Evolutionary conservation across 805 yeast species (phyloP), one percentile per base, ranked within the genome.

Genomic region (Nakazawaea wyomingensis): DNA sequence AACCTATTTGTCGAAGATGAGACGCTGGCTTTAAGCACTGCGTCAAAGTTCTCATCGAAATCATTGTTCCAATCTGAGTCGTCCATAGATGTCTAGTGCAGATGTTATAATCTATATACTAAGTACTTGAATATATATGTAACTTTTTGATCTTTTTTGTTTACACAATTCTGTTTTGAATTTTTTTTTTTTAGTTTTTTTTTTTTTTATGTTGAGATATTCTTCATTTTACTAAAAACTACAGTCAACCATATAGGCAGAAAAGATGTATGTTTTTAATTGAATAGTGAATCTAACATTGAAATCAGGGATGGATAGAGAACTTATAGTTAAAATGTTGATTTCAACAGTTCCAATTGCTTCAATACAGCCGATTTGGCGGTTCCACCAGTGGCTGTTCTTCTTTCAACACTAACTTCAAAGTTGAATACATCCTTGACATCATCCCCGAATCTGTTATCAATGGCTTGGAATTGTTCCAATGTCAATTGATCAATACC

Each of bases 331-430:
- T 18, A 34, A 5, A 33, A 40, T 11, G 14, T 9, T 5, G 43
- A 14, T 31, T 47, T 44, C 50, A 76, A 62, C 41, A 49, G 53
- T 3, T 57, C 61, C 37, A 91, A 67, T 64, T 93, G 99, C 55
- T 78, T 75, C 39, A 78, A 58, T n/a, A 93, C 86, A 13, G 99
- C 97, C 28, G 79, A 64, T 64, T 82, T 88, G 13, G 98, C 96
- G 26, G 99, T 90, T 52, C 99, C 99, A 48, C 99, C 99, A 44
- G 81, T 89, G 17, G 98, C 96, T 40, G 83, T 79, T 69, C 99
- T 86, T 74, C 96, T 85, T 70, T 93, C 99, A 19, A 93, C 98
- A 59, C 96, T 85, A 48, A 75, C 80, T 60, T 93, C 98, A 61
- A 91, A 93, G 66, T 91, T 74, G 59, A 93, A 93, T n/a, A 86